A percentile compares a stretch with the other conserved stretches of the same genome.
Conservation (phyloP, 2,329 filamentous ascomycete species). For the Talaromyces sp. region DNA sequence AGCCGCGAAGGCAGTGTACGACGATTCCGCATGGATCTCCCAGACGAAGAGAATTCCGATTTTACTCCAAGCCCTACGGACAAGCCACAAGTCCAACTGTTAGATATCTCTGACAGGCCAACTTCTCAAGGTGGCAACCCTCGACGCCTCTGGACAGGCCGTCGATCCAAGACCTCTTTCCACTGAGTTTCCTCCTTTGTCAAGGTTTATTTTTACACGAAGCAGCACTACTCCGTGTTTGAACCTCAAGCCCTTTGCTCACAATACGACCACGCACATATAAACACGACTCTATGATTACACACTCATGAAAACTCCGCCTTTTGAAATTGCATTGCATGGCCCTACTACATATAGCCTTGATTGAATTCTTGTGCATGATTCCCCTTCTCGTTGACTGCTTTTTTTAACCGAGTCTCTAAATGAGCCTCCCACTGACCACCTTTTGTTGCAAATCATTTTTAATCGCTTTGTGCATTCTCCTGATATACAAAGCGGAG, state of each 20-base stretch:
- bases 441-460: background rate
- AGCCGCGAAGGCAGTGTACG: conserved; percentile 49
- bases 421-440: background rate
- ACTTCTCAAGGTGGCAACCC: conserved; percentile 2
- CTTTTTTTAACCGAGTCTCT: conserved; percentile 1
- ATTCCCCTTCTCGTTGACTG: background rate
- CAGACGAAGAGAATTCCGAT: conserved; percentile 28
- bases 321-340: conserved; percentile 17
- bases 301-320: background rate
- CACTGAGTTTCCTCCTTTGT: no score
- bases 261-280: no score
- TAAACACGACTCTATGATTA: conserved; percentile 5
- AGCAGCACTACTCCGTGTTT: no score
- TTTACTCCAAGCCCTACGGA: background rate
- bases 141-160: conserved; percentile 20
- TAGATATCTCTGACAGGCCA: conserved; percentile 6
- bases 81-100: conserved; percentile 10
- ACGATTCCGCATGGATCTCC: conserved; percentile 49
- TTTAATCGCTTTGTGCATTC: background rate
- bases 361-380: conserved; percentile 3
- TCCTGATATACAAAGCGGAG: conserved; percentile 8
- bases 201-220: no score
- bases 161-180: conserved; percentile 16
- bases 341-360: conserved; percentile 7
- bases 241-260: no score